phyloP scores from a whole-genome alignment of 2,329 filamentous ascomycete genomes.

The Talaromyces sp. region DNA sequence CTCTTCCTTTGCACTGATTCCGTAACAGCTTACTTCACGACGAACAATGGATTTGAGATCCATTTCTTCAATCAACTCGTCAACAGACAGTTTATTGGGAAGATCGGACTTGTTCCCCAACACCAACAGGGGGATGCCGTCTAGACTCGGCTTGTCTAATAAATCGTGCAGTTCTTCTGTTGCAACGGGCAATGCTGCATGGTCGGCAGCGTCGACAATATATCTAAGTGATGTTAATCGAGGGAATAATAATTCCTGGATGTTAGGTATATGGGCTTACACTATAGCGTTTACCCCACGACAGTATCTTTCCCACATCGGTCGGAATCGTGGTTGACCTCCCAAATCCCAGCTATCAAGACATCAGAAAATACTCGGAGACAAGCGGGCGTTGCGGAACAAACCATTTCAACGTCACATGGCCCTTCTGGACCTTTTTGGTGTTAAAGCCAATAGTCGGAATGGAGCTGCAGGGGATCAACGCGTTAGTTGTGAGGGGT shows the following conservation, averaged over 20 bases:
- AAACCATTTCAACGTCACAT: slow-evolving; percentile 94
- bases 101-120: slow-evolving; percentile 97
- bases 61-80: slow-evolving; percentile 90
- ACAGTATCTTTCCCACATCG: slow-evolving; percentile 99
- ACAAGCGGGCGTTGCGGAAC: slow-evolving; percentile 25
- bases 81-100: slow-evolving; percentile 81
- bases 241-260: background rate
- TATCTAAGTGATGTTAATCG: slow-evolving; percentile 51
- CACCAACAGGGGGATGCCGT: slow-evolving; percentile 87
- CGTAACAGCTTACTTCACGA: slow-evolving; percentile 96
- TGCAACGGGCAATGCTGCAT: slow-evolving; percentile 71
- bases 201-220: slow-evolving; percentile 94
- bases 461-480: slow-evolving; percentile 66
- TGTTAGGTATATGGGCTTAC: slow-evolving; percentile 42
- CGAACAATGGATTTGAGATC: slow-evolving; percentile 83
- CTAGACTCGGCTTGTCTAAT: slow-evolving; percentile 75
- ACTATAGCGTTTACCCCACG: slow-evolving; percentile 96
- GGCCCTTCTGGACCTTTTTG: slow-evolving; percentile 94
- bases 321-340: slow-evolving; percentile 91
- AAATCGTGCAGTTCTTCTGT: slow-evolving; percentile 89
- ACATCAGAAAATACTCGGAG: background rate
- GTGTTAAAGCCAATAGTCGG: slow-evolving; percentile 99
- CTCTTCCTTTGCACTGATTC: slow-evolving; percentile 97
- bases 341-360: slow-evolving; percentile 79
- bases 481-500: slow-evolving; percentile 11